A percentile compares a stretch with the other conserved stretches of the same genome.
Conservation (phyloP, 2,329 filamentous ascomycete genomes). For the Neonectria faginata region DNA sequence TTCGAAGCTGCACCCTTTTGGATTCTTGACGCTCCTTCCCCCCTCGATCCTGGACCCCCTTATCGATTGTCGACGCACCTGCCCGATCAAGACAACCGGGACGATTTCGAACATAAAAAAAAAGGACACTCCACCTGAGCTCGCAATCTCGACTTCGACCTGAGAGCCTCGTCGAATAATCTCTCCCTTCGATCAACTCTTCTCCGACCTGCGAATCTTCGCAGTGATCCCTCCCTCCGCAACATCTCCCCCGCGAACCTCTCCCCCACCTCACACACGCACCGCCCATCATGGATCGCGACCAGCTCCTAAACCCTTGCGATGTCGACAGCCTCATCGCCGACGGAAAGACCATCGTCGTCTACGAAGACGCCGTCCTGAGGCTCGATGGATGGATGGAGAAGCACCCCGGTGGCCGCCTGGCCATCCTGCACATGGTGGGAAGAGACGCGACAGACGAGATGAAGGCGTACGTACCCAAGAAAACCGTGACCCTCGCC, state of each 20-base stretch:
- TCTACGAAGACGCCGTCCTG: constrained; percentile 66
- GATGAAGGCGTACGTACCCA: constrained; percentile 49
- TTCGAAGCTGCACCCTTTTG: neutral
- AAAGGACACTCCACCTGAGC: neutral
- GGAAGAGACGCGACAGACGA: constrained; percentile 53
- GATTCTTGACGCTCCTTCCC: neutral
- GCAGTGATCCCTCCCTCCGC: neutral
- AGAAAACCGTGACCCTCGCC: neutral
- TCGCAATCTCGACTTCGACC: neutral
- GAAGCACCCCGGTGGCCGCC: constrained; percentile 68
- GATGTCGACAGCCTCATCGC: constrained; percentile 65
- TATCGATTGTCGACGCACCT: neutral
- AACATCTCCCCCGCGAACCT: neutral
- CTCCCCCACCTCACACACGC: neutral
- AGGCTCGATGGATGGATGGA: constrained; percentile 69
- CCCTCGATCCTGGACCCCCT: neutral
- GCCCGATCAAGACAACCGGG: neutral
- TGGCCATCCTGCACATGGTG: constrained; percentile 69
- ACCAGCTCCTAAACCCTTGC: constrained; percentile 57
- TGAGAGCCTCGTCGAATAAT: neutral
- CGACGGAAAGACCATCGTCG: constrained; percentile 66
- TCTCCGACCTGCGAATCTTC: neutral
- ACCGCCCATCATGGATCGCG: constrained; percentile 52
- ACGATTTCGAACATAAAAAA: neutral
- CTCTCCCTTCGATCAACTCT: neutral